Percentiles rank a stretch among this genome's conserved stretches.
These are phyloP conservation scores for Vicia faba DNA, from an alignment of 306 rosid genomes.

Conservation along the genomic window DNA sequence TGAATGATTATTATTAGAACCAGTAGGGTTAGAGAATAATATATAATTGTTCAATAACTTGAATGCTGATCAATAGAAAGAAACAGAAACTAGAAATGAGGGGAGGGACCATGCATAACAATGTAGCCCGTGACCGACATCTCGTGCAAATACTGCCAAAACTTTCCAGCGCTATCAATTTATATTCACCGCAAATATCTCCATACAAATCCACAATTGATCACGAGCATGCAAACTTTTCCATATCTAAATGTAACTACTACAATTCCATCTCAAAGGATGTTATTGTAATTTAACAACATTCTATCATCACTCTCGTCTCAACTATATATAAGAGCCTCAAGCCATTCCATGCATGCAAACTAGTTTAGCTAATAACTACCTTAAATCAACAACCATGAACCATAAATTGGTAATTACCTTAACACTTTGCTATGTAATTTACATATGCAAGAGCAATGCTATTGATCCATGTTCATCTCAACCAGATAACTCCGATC, in stretches of 20 bases:
- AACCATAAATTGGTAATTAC: constrained; percentile 33
- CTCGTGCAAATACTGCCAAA: constrained; percentile 50
- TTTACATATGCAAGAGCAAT: constrained; percentile 9
- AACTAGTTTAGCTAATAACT: not conserved
- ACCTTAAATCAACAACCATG: constrained; percentile 44
- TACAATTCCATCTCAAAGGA: constrained; percentile 25
- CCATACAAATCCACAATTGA: not conserved
- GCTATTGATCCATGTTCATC: constrained; percentile 65
- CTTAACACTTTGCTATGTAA: constrained; percentile 37
- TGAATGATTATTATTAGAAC: not conserved
- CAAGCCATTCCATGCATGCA: constrained; percentile 32
- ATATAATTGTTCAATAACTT: not conserved
- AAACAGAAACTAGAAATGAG: constrained; percentile 10
- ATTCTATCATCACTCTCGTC: not conserved
- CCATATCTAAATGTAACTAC: not conserved
- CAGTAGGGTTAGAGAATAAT: not conserved
- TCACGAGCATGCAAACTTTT: constrained; percentile 40
- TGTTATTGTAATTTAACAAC: constrained; percentile 31
- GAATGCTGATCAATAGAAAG: constrained; percentile 9
- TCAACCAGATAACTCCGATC: constrained; percentile 47
- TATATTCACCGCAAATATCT: not conserved
- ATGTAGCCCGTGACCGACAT: constrained; percentile 72
- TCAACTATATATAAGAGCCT: not conserved
- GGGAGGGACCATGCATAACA: constrained; percentile 26
- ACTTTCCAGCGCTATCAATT: constrained; percentile 23